Percentiles rank a stretch among this genome's conserved stretches.
Evolutionary conservation across 1,139 yeast genomes (phyloP).

Genomic region (Protomyces inouyei): DNA sequence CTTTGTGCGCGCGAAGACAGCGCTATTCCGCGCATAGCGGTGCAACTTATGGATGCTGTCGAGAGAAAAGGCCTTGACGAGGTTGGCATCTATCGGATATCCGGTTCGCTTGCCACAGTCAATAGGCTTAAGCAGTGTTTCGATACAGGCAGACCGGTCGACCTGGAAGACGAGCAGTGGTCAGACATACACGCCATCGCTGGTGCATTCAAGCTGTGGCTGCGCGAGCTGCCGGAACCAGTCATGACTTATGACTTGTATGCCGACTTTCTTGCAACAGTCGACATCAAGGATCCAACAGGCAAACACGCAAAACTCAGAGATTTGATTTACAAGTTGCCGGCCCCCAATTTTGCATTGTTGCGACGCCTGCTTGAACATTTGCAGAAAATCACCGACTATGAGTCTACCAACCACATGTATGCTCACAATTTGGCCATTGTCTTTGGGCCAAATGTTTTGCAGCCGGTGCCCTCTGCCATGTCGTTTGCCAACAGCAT

Average conservation of each 20-base stretch:
- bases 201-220: conserved; percentile 76
- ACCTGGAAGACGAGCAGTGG: conserved; percentile 62
- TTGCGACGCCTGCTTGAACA: conserved; percentile 65
- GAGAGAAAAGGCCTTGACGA: conserved; percentile 77
- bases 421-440: conserved; percentile 69
- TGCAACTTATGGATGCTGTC: conserved; percentile 61
- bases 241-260: conserved; percentile 61
- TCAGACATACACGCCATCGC: conserved; percentile 85
- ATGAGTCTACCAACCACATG: conserved; percentile 72
- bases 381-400: conserved; percentile 48
- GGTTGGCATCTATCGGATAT: conserved; percentile 86
- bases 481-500: conserved; percentile 16
- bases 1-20: conserved; percentile 56
- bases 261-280: conserved; percentile 45
- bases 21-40: conserved; percentile 61
- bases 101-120: conserved; percentile 80
- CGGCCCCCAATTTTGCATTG: conserved; percentile 61
- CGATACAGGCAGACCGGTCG: conserved; percentile 65
- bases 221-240: conserved; percentile 88
- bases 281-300: conserved; percentile 29
- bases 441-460: conserved; percentile 90
- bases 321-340: conserved; percentile 50
- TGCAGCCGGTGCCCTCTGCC: conserved; percentile 36
- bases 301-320: conserved; percentile 45
- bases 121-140: conserved; percentile 64